phyloP scores from a whole-genome alignment of 2,329 filamentous ascomycete species.

The Ophiostoma quercus region DNA sequence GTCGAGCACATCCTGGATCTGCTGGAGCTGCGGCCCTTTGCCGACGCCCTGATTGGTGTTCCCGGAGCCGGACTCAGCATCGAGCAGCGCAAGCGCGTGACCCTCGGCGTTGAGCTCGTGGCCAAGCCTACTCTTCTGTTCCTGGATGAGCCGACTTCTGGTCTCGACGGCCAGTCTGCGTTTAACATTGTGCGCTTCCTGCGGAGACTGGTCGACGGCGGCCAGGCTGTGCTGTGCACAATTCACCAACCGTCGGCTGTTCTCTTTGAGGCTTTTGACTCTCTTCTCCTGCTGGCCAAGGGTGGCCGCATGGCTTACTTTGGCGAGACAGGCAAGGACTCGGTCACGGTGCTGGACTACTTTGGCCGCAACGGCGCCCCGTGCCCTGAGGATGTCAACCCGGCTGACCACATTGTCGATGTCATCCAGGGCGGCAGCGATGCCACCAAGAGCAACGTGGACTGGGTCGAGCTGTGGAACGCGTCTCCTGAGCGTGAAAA shows the following conservation, averaged over 20 bases:
- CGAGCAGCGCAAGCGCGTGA: conserved; percentile 69
- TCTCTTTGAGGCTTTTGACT: conserved; percentile 86
- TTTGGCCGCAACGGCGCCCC: conserved; percentile 67
- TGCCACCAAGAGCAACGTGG: conserved; percentile 47
- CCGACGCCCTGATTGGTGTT: conserved; percentile 84
- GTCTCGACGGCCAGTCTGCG: conserved; percentile 86
- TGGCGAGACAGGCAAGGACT: conserved; percentile 65
- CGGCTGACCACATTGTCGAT: conserved; percentile 74
- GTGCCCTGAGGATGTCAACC: conserved; percentile 67
- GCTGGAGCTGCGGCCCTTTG: conserved; percentile 83
- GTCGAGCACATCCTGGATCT: conserved; percentile 88
- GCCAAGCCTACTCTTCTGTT: conserved; percentile 88
- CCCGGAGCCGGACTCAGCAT: conserved; percentile 78
- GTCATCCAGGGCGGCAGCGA: conserved; percentile 61
- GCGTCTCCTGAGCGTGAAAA: conserved; percentile 51
- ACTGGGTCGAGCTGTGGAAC: conserved; percentile 62
- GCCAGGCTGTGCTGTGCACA: conserved; percentile 88
- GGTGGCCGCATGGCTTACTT: conserved; percentile 78
- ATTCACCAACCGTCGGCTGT: conserved; percentile 97
- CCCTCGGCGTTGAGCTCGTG: conserved; percentile 73
- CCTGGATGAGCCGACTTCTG: conserved; percentile 90
- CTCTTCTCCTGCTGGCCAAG: conserved; percentile 70
- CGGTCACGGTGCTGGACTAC: conserved; percentile 62
- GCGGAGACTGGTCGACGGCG: conserved; percentile 81
- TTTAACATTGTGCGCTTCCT: conserved; percentile 87